A percentile compares a stretch with the other conserved stretches of the same genome.
Conservation (phyloP, 257 asterid species). For the Salvia splendens region DNA sequence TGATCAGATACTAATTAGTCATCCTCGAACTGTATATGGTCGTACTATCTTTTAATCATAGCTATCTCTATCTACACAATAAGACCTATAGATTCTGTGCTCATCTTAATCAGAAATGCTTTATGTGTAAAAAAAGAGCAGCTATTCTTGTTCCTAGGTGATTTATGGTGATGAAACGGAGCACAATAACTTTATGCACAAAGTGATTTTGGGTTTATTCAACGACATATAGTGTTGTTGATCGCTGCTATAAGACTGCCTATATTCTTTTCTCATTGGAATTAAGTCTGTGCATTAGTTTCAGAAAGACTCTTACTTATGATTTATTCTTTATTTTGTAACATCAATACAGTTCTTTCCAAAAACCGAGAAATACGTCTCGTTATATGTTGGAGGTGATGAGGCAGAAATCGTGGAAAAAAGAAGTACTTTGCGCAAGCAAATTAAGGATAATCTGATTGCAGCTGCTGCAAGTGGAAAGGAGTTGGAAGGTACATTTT, state of each 20-base stretch:
- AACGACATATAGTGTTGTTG: neutral
- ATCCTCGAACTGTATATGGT: too few species aligned
- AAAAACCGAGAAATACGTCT: slow-evolving; percentile 78
- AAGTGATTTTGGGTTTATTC: neutral
- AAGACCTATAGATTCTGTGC: neutral
- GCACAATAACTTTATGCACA: neutral
- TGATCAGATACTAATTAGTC: too few species aligned
- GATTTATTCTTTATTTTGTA: slow-evolving; percentile 8
- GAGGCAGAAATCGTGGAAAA: slow-evolving; percentile 67
- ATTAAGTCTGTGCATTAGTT: slow-evolving; percentile 17
- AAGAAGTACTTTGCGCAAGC: slow-evolving; percentile 63
- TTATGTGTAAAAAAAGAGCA: neutral
- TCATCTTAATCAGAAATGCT: slow-evolving; percentile 1
- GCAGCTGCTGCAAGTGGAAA: slow-evolving; percentile 97
- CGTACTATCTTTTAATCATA: too few species aligned
- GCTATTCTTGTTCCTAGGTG: neutral
- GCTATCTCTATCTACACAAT: slow-evolving; percentile 10
- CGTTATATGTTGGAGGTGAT: slow-evolving; percentile 85
- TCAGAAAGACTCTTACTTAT: neutral
- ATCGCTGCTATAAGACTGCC: neutral
- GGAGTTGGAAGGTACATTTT: slow-evolving; percentile 83
- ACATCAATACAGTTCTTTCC: slow-evolving; percentile 85
- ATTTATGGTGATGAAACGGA: neutral
- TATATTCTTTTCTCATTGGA: slow-evolving; percentile 6
- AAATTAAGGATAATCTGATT: slow-evolving; percentile 74